Evolutionary conservation across 257 asterid species (phyloP).

Genomic region (Ajuga chamaepitys): DNA sequence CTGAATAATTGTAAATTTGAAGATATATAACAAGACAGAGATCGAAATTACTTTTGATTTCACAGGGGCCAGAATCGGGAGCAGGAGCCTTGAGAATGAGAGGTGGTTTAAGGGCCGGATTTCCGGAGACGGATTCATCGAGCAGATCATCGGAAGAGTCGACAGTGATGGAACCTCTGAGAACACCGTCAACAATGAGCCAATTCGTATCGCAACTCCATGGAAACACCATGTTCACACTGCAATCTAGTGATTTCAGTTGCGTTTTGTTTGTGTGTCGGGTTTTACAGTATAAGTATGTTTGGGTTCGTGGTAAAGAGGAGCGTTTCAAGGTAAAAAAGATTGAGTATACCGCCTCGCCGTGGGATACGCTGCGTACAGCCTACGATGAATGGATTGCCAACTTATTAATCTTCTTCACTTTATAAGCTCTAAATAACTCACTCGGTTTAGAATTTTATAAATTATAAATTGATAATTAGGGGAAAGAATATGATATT

Average conservation of each 20-base stretch:
- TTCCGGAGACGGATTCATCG: constrained; percentile 21
- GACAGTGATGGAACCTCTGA: constrained; percentile 39
- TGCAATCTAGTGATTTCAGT: constrained; percentile 2
- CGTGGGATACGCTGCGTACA: neutral
- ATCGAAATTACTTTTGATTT: constrained; percentile 49
- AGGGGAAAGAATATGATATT: no score
- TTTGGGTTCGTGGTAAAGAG: neutral
- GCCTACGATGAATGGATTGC: neutral
- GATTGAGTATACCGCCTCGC: no score
- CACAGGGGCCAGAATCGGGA: constrained; percentile 61
- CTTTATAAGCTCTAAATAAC: no score
- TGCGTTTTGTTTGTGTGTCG: neutral
- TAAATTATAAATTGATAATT: no score
- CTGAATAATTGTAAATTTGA: neutral
- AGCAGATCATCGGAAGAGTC: constrained; percentile 52
- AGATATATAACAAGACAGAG: neutral
- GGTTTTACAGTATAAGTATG: constrained; percentile 3
- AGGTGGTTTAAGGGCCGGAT: constrained; percentile 25
- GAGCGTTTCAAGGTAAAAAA: neutral
- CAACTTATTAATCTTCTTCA: neutral
- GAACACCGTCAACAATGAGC: constrained; percentile 54
- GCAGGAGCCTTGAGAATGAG: constrained; percentile 41
- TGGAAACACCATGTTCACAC: constrained; percentile 8
- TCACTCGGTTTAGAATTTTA: no score
- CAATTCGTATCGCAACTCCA: constrained; percentile 59